A percentile compares a stretch with the other conserved stretches of the same genome.
These are phyloP conservation scores for Castanea mollissima DNA, from an alignment of 306 rosid species.

Conservation along the genomic window DNA sequence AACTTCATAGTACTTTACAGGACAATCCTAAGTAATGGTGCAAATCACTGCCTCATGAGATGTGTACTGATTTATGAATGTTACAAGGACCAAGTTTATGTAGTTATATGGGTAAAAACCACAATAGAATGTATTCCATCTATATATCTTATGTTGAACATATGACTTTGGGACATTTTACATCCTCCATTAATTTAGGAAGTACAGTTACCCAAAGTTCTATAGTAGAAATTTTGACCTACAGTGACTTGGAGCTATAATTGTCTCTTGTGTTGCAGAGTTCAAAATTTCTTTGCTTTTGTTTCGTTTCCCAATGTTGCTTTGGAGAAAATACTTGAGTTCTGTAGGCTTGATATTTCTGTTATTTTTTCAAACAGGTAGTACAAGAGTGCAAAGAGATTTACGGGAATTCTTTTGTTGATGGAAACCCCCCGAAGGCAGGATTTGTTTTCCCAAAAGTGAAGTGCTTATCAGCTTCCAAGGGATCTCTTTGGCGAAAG, in stretches of 20 bases:
- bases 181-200: neutral
- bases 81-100: neutral
- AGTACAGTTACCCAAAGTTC: neutral
- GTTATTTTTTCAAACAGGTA: conserved; percentile 50
- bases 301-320: neutral
- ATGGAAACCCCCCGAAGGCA: conserved; percentile 71
- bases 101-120: neutral
- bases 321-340: neutral
- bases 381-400: conserved; percentile 97
- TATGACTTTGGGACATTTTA: neutral
- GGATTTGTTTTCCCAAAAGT: conserved; percentile 83
- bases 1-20: neutral
- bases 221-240: neutral
- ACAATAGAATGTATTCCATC: neutral
- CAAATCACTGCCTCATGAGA: neutral
- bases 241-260: neutral
- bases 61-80: neutral
- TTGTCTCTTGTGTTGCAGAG: neutral
- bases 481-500: conserved; percentile 81
- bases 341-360: neutral
- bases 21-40: neutral
- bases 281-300: too few species aligned
- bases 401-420: conserved; percentile 78
- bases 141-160: neutral
- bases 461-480: conserved; percentile 63